Base-by-base conservation (phyloP, 352 stramenopile genomes). In the Peronosclerospora sorghi region DNA sequence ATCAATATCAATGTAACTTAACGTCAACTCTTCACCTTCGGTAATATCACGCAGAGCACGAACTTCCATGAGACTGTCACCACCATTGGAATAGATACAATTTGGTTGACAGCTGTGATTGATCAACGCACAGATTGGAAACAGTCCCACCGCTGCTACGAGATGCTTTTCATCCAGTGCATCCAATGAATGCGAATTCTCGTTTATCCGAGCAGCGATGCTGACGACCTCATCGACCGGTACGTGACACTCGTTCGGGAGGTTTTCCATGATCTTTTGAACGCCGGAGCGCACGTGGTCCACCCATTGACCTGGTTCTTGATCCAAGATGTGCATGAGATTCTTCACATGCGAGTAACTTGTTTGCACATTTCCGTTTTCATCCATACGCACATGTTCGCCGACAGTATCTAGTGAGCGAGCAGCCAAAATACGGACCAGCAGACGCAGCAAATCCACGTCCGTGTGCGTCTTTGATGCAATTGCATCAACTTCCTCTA, bases 1-100 rank as follows among this genome's bases (percentile, higher is more conserved):
- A 37, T 73, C 58, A 15, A 65, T 62, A 32, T 74, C 63, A 44
- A 78, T 71, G 48, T 78, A 78, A n/a, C 54, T 66, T 14, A 75
- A 18, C 3, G 59, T 68, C 15, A 78, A 52, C 35, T 78, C 67
- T 30, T 73, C 67, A 2, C 58, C 63, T 23, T 61, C 46, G 7
- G 56, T 32, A 19, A 78, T 56, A 37, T 73, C 63, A 3, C 57
- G 44, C 34, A 70, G 52, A 2, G 63, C 62, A 8, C 56, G 39
- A 8, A 73, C 42, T 32, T 65, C 60, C 41, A 71, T 58, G 5
- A 61, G 41, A 6, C 59, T 63, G 18, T 60, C 41, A 19, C 57
- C 54, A n/a, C 38, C 63, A 42, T 72, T 78, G 15, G 61, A 71
- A 60, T 63, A 78, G 7, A 48, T 69, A 53, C 59, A 68, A 35